These are phyloP conservation scores for Lactarius sp. DNA, from an alignment of 768 basidiomycete genomes.

Conservation along the genomic window DNA sequence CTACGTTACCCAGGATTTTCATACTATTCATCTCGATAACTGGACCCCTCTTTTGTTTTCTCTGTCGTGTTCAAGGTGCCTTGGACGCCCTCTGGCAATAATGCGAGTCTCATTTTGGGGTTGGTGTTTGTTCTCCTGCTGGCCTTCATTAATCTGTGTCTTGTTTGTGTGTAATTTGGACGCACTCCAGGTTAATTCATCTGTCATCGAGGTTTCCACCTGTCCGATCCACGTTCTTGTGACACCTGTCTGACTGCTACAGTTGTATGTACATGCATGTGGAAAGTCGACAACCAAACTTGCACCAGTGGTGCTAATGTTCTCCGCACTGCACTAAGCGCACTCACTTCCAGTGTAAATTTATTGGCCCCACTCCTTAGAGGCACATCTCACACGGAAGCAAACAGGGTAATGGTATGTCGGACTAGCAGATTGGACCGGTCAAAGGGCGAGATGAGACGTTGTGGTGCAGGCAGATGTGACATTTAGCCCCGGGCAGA, in stretches of 20 bases:
- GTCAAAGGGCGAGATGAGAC: not conserved
- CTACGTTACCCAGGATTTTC: constrained; percentile 24
- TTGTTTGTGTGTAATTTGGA: constrained; percentile 1
- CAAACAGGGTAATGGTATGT: no score
- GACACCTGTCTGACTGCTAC: not conserved
- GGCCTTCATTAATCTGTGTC: constrained; percentile 5
- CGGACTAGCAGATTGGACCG: not conserved
- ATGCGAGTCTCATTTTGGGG: constrained; percentile 12
- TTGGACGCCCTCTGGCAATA: constrained; percentile 18
- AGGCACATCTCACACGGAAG: no score
- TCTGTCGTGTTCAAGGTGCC: not conserved
- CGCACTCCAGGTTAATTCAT: not conserved
- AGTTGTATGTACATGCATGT: not conserved
- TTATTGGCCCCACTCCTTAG: not conserved
- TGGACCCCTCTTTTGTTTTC: not conserved
- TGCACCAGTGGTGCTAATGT: no score
- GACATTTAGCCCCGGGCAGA: no score
- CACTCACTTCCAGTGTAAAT: not conserved
- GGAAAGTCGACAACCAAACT: no score
- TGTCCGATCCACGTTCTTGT: not conserved
- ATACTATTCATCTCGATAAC: constrained; percentile 14
- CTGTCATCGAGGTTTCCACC: not conserved
- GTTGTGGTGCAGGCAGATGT: not conserved
- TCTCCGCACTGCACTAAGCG: no score
- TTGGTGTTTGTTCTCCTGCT: not conserved